Evolutionary conservation across 345 rosid species (phyloP), one percentile per base, ranked within the genome.

Genomic region (Bruguiera sexangula): DNA sequence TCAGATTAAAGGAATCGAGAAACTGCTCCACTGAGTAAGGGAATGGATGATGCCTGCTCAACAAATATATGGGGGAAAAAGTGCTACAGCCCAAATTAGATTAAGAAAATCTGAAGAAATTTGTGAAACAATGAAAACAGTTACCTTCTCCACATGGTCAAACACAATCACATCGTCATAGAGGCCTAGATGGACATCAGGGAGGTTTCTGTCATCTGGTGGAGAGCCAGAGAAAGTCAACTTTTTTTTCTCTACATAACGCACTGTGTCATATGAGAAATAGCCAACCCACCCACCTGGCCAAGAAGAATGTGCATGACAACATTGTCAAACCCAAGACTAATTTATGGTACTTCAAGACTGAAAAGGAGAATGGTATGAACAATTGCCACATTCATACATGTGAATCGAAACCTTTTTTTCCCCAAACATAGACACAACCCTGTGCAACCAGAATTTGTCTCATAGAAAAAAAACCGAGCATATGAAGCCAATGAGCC

Each of bases 241-340:
- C 79, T 89, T 94, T 80, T 89, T 94, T 85, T 82, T 94, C 88
- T 91, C 98, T 7, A 75, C 91, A 69, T 80, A 94, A 32, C 97
- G 85, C 71, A 94, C 93, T 0, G 98, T 94, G 73, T 94, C 98
- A 77, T 94, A 94, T 4, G 97, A 94, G 71, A 94, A 91, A 72
- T 88, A 94, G 37, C 97, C 98, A 48, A 91, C 98, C 97, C 98
- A 91, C 5, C 98, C 98, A 81, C 96, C 97, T 94, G 75, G 66
- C 52, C 73, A 70, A 82, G 60, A 59, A 67, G 39, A 62, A 36
- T 13, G 50, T 19, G 27, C n/a, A 59, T 31, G 16, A 59, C 10
- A 37, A 51, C 24, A n/a, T 46, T 36, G 18, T 27, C 46, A 58
- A 8, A 18, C 15, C 18, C 10, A 22, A 16, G 19, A 24, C 48